These are phyloP conservation scores for Isabelozyma rhagii DNA, from an alignment of 805 yeast genomes.

Conservation along the genomic window DNA sequence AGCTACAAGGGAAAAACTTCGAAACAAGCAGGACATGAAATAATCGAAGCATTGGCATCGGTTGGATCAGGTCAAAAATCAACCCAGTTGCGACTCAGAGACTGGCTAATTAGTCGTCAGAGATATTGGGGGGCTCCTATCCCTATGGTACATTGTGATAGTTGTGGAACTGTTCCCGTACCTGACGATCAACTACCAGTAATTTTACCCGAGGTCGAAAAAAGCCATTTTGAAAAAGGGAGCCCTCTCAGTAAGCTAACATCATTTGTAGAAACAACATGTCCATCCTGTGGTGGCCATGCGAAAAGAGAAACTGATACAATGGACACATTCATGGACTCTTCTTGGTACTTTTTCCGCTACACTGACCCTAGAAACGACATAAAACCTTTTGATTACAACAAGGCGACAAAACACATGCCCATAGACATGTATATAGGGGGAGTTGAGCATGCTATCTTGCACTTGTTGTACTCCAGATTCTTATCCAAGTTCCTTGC, in stretches of 20 bases:
- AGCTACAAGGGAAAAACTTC: conserved; percentile 47
- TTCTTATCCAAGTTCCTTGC: conserved; percentile 79
- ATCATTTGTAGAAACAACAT: conserved; percentile 66
- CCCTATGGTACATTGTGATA: conserved; percentile 83
- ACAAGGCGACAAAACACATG: conserved; percentile 49
- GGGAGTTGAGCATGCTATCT: conserved; percentile 95
- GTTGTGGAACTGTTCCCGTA: conserved; percentile 90
- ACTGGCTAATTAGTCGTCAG: conserved; percentile 94
- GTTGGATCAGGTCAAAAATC: conserved; percentile 43
- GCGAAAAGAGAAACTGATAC: conserved; percentile 95
- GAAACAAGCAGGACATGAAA: conserved; percentile 48
- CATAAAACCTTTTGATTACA: conserved; percentile 49
- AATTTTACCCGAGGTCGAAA: conserved; percentile 59
- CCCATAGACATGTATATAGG: conserved; percentile 93
- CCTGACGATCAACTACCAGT: conserved; percentile 89
- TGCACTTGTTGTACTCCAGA: conserved; percentile 83
- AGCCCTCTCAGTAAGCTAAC: conserved; percentile 54
- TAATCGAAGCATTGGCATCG: conserved; percentile 41
- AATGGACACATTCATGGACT: conserved; percentile 98
- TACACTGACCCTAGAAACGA: conserved; percentile 71
- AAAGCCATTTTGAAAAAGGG: conserved; percentile 63
- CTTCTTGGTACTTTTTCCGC: conserved; percentile 94
- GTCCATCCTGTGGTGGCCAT: conserved; percentile 75
- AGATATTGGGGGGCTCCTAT: conserved; percentile 99
- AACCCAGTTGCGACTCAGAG: conserved; percentile 68